Conservation (phyloP, 2,329 filamentous ascomycete species). For the Lachnellula arida region DNA sequence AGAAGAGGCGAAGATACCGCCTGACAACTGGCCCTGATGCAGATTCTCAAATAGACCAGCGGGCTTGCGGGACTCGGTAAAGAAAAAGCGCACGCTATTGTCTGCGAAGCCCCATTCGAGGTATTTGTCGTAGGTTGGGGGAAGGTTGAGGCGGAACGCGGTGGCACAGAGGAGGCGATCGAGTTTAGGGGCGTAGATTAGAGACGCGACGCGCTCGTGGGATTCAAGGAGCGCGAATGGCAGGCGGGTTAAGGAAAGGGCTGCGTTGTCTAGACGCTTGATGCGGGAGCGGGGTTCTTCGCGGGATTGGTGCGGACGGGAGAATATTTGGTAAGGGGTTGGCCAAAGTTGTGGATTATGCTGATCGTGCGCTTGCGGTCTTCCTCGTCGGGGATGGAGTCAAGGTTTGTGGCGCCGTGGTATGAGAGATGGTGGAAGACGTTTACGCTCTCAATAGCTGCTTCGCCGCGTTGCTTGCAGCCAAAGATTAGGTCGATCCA, state of each 20-base stretch:
- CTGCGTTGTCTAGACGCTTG: conserved; percentile 70
- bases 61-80: conserved; percentile 74
- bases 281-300: conserved; percentile 63
- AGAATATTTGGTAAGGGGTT: conserved; percentile 96
- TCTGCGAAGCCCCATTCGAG: conserved; percentile 96
- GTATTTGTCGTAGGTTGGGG: conserved; percentile 82
- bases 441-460: conserved; percentile 85
- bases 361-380: conserved; percentile 60
- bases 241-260: conserved; percentile 70
- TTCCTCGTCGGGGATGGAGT: conserved; percentile 77
- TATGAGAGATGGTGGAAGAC: conserved; percentile 97
- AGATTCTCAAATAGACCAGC: conserved; percentile 91
- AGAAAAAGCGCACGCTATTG: conserved; percentile 86
- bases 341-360: conserved; percentile 97
- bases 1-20: conserved; percentile 79
- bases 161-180: conserved; percentile 81
- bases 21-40: conserved; percentile 84
- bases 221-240: conserved; percentile 69
- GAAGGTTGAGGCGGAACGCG: conserved; percentile 80
- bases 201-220: conserved; percentile 72
- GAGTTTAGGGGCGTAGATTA: conserved; percentile 73
- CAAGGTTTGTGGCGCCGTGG: conserved; percentile 85
- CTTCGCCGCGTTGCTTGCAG: conserved; percentile 87
- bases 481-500: conserved; percentile 98
- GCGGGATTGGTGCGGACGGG: conserved; percentile 70